Base-by-base conservation (phyloP, 345 rosid species). In the Ailanthus altissimus region DNA sequence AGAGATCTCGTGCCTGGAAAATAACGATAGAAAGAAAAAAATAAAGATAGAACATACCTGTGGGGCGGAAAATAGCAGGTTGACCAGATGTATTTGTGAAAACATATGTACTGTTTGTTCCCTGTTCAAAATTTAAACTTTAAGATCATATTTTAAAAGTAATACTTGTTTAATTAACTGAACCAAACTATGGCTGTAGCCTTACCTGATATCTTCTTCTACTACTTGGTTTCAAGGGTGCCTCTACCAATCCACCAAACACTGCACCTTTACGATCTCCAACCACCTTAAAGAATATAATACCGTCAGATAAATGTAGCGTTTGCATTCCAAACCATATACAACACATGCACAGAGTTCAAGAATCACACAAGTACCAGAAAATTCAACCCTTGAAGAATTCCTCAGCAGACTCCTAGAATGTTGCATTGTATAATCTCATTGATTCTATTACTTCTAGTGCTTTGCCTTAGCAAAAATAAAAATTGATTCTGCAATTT, bases 241-340 rank as follows among this genome's bases (percentile, higher is more conserved):
- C 97, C 75, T 96, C 99, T 16, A 96, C 94, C 83, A 93, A 84
- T 79, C 98, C 97, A 81, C 99, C 98, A 84, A 96, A 93, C 51
- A 93, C 97, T 1, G 93, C 94, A 73, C 97, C 99, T 84, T 91
- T 93, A 53, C 78, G 83, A 78, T 96, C 99, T 78, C 98, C 98
- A 84, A 93, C 89, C 71, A 93, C 94, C 98, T 96, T 81, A 36
- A 40, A 82, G 60, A 83, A 74, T 25, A 79, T n/a, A 57, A 77
- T 23, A 28, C 21, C 12, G 10, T 54, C n/a, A 66, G 75, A 28
- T 51, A 74, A 13, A 47, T 2, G 42, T 15, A 74, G 65, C 23
- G 51, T 21, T 26, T 73, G 14, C 49, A 36, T 43, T 40, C 14
- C 54, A 62, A 10, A 67, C 40, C 2, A 2, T 36, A 61, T 42